A percentile compares a stretch with the other conserved stretches of the same genome.
Conservation (phyloP, 306 rosid genomes). For the Citrullus mucosospermus region DNA sequence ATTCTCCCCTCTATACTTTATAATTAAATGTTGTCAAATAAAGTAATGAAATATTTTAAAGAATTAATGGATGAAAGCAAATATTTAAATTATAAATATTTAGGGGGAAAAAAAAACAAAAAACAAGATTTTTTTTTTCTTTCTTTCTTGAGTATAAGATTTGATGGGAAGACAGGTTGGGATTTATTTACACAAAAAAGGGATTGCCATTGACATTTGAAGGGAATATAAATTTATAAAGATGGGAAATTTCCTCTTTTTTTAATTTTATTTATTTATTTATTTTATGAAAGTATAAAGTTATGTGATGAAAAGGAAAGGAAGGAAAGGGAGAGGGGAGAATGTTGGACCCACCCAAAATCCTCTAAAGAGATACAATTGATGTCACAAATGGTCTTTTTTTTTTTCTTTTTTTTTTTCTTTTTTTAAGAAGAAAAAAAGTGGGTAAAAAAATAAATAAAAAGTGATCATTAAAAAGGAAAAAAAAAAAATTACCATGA, state of each 20-base stretch:
- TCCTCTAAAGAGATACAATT: conserved; percentile 73
- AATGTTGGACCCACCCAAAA: conserved; percentile 44
- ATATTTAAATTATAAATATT: not conserved
- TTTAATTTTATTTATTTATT: not conserved
- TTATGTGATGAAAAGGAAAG: conserved; percentile 20
- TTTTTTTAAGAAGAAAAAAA: not conserved
- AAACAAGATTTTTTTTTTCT: not conserved
- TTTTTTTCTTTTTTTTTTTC: conserved; percentile 12
- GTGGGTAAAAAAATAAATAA: not conserved
- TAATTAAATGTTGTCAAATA: no score
- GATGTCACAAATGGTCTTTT: conserved; percentile 53
- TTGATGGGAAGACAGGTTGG: conserved; percentile 19
- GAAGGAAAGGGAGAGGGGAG: conserved; percentile 1
- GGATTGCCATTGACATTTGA: not conserved
- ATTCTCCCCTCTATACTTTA: no score
- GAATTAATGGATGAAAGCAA: conserved; percentile 14
- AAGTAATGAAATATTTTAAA: no score
- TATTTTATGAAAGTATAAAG: conserved; percentile 11
- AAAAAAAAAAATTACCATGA: not conserved
- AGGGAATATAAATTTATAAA: not conserved
- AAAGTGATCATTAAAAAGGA: not conserved
- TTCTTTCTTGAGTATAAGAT: conserved; percentile 19
- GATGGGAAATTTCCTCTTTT: not conserved
- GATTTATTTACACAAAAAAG: conserved; percentile 15
- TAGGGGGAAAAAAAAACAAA: not conserved